A percentile compares a stretch with the other conserved stretches of the same genome.
Evolutionary conservation across 1,284 basidiomycete genomes (phyloP).

Genomic region (Rhodotorula sp.): DNA sequence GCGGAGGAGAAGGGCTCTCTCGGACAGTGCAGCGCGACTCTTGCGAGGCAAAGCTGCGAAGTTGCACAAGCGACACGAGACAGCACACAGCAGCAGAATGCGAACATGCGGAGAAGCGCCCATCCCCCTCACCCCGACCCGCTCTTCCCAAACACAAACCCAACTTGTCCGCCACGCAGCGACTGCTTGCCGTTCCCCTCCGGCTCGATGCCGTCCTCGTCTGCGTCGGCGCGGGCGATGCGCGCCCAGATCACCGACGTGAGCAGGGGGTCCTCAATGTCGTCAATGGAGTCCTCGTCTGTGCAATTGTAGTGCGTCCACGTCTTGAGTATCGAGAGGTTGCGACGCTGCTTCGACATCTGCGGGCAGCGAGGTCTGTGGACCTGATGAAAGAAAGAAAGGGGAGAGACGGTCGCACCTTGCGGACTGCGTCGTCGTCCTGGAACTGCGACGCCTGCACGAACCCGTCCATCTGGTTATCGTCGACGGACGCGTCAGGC

Average conservation of each 20-base stretch:
- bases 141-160: constrained; percentile 40
- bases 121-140: neutral
- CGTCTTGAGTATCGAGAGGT: constrained; percentile 76
- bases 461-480: constrained; percentile 61
- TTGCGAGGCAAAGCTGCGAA: neutral
- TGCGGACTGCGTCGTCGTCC: constrained; percentile 18
- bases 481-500: constrained; percentile 47
- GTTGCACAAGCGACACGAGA: neutral
- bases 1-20: too few relatives aligned
- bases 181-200: neutral
- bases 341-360: constrained; percentile 73
- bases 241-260: constrained; percentile 23
- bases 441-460: constrained; percentile 71
- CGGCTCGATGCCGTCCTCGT: neutral
- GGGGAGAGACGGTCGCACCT: constrained; percentile 49
- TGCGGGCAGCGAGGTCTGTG: constrained; percentile 46
- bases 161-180: constrained; percentile 27
- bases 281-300: constrained; percentile 29
- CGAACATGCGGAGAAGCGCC: neutral
- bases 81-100: neutral
- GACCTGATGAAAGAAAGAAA: too few relatives aligned
- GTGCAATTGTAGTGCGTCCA: constrained; percentile 77
- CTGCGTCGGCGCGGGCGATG: neutral
- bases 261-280: constrained; percentile 45
- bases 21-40: too few relatives aligned